These are phyloP conservation scores for Ashbya aceris DNA, from an alignment of 1,139 yeast genomes.

Conservation along the genomic window DNA sequence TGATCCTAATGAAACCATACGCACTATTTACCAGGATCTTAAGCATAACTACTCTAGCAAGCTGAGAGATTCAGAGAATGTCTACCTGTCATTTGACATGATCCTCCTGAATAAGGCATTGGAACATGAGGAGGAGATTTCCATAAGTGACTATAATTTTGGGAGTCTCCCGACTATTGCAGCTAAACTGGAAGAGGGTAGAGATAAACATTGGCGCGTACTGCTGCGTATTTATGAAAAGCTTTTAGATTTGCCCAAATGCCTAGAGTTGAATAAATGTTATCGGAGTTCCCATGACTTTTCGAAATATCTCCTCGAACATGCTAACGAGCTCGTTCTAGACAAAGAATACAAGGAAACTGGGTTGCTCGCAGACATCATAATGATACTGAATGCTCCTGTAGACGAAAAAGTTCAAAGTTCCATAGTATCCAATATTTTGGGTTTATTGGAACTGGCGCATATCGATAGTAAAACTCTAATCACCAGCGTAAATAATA, in stretches of 20 bases:
- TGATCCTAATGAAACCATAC: conserved; percentile 7
- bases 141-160: conserved; percentile 14
- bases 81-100: conserved; percentile 19
- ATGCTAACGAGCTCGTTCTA: conserved; percentile 11
- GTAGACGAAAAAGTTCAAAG: conserved; percentile 5
- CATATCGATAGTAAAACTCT: conserved; percentile 13
- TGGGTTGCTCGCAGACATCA: conserved; percentile 13
- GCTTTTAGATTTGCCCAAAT: conserved; percentile 10
- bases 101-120: conserved; percentile 11
- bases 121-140: conserved; percentile 7
- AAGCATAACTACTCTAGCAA: conserved; percentile 3
- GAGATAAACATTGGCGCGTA: conserved; percentile 8
- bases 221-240: conserved; percentile 15
- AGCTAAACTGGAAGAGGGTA: conserved; percentile 7
- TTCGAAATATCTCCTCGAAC: conserved; percentile 10
- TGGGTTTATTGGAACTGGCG: conserved; percentile 11
- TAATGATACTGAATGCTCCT: conserved; percentile 8
- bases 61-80: conserved; percentile 13
- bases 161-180: conserved; percentile 17
- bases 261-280: conserved; percentile 12
- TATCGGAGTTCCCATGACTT: conserved; percentile 7
- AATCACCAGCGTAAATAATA: conserved; percentile 12
- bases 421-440: conserved; percentile 5
- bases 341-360: conserved; percentile 9
- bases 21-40: conserved; percentile 8